phyloP scores from a whole-genome alignment of 2,329 filamentous ascomycete species.

The Pseudogymnoascus sp. region DNA sequence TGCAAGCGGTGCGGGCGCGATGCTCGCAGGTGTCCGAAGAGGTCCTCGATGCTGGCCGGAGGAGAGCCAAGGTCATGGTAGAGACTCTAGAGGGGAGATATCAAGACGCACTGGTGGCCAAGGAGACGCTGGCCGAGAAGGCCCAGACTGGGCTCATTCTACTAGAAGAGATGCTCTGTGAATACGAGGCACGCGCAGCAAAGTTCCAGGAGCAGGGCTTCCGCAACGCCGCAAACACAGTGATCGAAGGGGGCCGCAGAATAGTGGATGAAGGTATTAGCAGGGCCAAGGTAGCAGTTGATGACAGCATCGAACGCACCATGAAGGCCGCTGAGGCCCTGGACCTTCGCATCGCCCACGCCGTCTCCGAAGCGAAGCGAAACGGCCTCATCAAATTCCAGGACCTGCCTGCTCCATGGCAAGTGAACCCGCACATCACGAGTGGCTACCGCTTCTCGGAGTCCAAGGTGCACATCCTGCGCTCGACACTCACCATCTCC shows the following conservation, averaged over 20 bases:
- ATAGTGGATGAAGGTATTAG: slow-evolving; percentile 73
- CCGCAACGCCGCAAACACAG: slow-evolving; percentile 59
- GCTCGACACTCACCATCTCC: slow-evolving; percentile 73
- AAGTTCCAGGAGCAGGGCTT: slow-evolving; percentile 72
- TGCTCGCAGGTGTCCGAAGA: slow-evolving; percentile 88
- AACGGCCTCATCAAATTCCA: slow-evolving; percentile 81
- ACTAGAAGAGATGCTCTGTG: slow-evolving; percentile 75
- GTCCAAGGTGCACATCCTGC: slow-evolving; percentile 80
- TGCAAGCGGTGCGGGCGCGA: slow-evolving; percentile 77
- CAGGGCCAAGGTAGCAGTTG: slow-evolving; percentile 66
- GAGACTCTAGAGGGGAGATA: slow-evolving; percentile 86
- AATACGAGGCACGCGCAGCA: slow-evolving; percentile 75
- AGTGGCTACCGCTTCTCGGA: slow-evolving; percentile 90
- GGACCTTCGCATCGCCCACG: slow-evolving; percentile 75
- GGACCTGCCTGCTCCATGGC: slow-evolving; percentile 85
- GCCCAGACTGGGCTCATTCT: slow-evolving; percentile 78
- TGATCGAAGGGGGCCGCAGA: slow-evolving; percentile 71
- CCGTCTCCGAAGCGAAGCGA: slow-evolving; percentile 66
- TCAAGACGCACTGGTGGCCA: slow-evolving; percentile 73
- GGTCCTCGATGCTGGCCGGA: slow-evolving; percentile 76
- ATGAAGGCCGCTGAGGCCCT: slow-evolving; percentile 72
- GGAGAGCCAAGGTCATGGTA: slow-evolving; percentile 79
- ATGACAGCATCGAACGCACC: slow-evolving; percentile 76
- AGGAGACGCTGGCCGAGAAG: slow-evolving; percentile 86
- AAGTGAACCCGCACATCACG: slow-evolving; percentile 87